Percentiles rank a stretch among this genome's conserved stretches.
phyloP scores from a whole-genome alignment of 768 basidiomycete genomes.

The Pleurotus tuber-regium region DNA sequence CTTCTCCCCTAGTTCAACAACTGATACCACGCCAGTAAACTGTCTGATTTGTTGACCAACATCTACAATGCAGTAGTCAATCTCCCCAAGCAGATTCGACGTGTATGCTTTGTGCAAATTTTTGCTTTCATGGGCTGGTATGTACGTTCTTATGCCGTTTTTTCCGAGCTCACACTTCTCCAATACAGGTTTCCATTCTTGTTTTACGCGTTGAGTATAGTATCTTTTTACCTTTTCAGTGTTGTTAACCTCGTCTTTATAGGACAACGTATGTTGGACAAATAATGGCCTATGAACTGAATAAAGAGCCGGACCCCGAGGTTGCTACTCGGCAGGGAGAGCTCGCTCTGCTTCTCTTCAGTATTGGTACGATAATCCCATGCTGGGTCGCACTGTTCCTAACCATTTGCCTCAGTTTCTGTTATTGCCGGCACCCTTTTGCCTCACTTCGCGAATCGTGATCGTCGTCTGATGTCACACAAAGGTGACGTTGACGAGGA shows the following conservation, averaged over 20 bases:
- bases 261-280: conserved; percentile 95
- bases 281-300: conserved; percentile 82
- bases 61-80: conserved; percentile 71
- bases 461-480: conserved; percentile 73
- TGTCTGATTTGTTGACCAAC: conserved; percentile 74
- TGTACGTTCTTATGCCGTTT: conserved; percentile 19
- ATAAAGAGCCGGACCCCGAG: conserved; percentile 75
- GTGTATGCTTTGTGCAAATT: conserved; percentile 91
- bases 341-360: conserved; percentile 87
- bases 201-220: conserved; percentile 71
- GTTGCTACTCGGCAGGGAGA: conserved; percentile 83
- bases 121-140: conserved; percentile 98
- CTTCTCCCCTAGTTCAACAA: background rate
- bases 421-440: conserved; percentile 79
- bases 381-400: no score
- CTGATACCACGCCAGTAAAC: conserved; percentile 38
- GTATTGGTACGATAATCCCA: conserved; percentile 58
- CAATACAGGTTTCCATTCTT: conserved; percentile 84
- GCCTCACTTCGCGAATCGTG: conserved; percentile 79
- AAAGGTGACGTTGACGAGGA: conserved; percentile 74
- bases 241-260: background rate
- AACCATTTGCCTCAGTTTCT: conserved; percentile 56
- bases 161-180: conserved; percentile 6
- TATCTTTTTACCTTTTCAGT: background rate
- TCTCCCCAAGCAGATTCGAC: conserved; percentile 79